Conservation (phyloP, 768 basidiomycete species). For the Amanita brunnescens region DNA sequence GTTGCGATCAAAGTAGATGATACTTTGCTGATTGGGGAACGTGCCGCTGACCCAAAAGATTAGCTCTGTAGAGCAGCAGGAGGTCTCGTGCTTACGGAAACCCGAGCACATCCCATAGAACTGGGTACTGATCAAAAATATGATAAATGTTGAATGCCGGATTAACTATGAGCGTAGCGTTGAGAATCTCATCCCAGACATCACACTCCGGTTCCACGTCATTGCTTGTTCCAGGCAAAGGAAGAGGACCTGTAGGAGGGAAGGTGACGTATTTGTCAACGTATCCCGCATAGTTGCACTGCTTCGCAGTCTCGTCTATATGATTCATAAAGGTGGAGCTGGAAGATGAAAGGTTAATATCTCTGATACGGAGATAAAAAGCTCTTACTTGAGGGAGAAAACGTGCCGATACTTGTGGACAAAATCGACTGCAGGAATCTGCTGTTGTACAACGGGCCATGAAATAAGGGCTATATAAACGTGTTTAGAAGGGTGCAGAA, state of each 20-base stretch:
- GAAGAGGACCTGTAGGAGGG: conserved; percentile 52
- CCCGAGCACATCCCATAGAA: too few species aligned
- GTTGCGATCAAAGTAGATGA: conserved; percentile 59
- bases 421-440: conserved; percentile 33
- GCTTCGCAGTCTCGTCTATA: too few species aligned
- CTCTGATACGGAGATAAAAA: conserved; percentile 33
- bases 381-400: conserved; percentile 61
- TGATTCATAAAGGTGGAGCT: too few species aligned
- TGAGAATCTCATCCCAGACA: conserved; percentile 57
- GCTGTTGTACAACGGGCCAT: conserved; percentile 36
- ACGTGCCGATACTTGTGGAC: conserved; percentile 64
- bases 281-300: too few species aligned
- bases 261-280: conserved; percentile 53
- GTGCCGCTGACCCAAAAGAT: conserved; percentile 34
- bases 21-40: conserved; percentile 45
- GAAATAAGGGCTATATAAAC: conserved; percentile 41
- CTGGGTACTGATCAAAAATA: conserved; percentile 70
- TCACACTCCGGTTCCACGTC: conserved; percentile 48
- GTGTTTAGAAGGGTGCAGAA: not conserved
- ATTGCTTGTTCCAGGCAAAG: conserved; percentile 51
- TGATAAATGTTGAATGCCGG: conserved; percentile 74
- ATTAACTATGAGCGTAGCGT: conserved; percentile 52
- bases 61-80: not conserved
- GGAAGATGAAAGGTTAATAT: conserved; percentile 50
- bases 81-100: conserved; percentile 50